Conservation (phyloP, 768 basidiomycete species). For the Pulveroboletus sp. region DNA sequence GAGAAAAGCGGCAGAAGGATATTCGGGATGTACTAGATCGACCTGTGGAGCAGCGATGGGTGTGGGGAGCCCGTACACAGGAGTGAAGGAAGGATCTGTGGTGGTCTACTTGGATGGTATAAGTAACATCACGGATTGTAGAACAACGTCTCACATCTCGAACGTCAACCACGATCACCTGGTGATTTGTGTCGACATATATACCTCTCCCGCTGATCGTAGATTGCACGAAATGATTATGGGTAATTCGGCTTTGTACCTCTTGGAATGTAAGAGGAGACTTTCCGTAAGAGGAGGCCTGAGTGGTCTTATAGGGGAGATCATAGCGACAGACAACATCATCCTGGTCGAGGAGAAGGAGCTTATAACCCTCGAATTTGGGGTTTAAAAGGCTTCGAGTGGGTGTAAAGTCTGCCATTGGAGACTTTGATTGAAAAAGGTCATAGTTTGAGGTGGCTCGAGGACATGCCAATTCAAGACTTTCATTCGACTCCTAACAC, state of each 20-base stretch:
- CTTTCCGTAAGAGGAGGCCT: slow-evolving; percentile 53
- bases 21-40: slow-evolving; percentile 53
- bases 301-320: slow-evolving; percentile 44
- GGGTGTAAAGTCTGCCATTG: slow-evolving; percentile 39
- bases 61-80: slow-evolving; percentile 57
- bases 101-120: slow-evolving; percentile 44
- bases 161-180: slow-evolving; percentile 56
- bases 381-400: slow-evolving; percentile 63
- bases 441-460: background rate
- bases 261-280: slow-evolving; percentile 71
- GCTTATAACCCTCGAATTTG: slow-evolving; percentile 81
- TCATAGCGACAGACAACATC: slow-evolving; percentile 47
- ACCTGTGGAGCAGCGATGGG: slow-evolving; percentile 41
- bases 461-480: background rate
- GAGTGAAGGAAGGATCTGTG: slow-evolving; percentile 46
- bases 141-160: slow-evolving; percentile 45
- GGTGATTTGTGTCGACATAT: slow-evolving; percentile 64
- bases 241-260: slow-evolving; percentile 76
- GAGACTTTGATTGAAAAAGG: background rate
- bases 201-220: slow-evolving; percentile 43
- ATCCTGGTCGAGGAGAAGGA: slow-evolving; percentile 59
- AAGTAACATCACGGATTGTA: background rate
- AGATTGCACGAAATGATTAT: slow-evolving; percentile 70
- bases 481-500: background rate
- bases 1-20: slow-evolving; percentile 65